phyloP scores from a whole-genome alignment of 1,284 basidiomycete genomes.

The Ustilago cynodontis region DNA sequence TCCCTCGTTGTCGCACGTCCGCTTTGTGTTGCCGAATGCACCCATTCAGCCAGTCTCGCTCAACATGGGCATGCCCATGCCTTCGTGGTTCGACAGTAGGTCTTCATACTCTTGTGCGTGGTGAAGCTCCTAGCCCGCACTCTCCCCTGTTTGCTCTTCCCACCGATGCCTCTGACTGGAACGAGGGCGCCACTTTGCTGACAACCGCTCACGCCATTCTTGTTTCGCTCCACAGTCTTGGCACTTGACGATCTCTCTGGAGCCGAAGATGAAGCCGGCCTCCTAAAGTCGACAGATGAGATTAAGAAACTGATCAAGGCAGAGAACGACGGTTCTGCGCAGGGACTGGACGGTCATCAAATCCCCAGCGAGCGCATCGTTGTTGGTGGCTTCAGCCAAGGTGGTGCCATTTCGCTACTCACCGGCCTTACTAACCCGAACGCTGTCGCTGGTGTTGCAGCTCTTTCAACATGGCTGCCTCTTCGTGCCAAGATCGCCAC shows the following conservation, averaged over 20 bases:
- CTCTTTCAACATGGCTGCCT: slow-evolving; percentile 67
- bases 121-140: slow-evolving; percentile 13
- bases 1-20: slow-evolving; percentile 63
- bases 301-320: slow-evolving; percentile 63
- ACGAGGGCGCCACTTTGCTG: neutral
- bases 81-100: slow-evolving; percentile 69
- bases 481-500: slow-evolving; percentile 59
- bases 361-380: slow-evolving; percentile 64
- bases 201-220: neutral
- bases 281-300: slow-evolving; percentile 57
- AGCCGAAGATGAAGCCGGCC: slow-evolving; percentile 64
- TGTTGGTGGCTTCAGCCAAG: slow-evolving; percentile 63
- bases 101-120: slow-evolving; percentile 56
- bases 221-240: slow-evolving; percentile 17
- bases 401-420: slow-evolving; percentile 65
- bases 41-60: slow-evolving; percentile 67
- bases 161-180: neutral
- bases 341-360: slow-evolving; percentile 54
- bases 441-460: slow-evolving; percentile 61
- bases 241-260: slow-evolving; percentile 62
- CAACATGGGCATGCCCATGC: slow-evolving; percentile 69
- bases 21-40: slow-evolving; percentile 68
- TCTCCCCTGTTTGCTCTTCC: too few relatives aligned
- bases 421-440: slow-evolving; percentile 55
- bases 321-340: slow-evolving; percentile 60